Base-by-base conservation (phyloP, 176 grass and related monocot species). In the Thinopyrum elongatum region DNA sequence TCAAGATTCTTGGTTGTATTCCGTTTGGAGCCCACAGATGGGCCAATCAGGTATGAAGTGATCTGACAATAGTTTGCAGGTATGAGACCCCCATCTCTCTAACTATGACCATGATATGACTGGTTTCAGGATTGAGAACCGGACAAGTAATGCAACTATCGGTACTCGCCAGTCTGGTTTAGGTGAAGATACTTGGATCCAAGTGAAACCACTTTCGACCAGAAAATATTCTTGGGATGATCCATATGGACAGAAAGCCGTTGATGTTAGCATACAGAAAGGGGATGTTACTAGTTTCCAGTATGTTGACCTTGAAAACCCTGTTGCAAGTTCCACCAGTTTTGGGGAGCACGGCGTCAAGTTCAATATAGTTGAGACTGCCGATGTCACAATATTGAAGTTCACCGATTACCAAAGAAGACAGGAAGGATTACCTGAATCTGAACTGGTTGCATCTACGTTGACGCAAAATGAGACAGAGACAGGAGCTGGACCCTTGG, bases 1-100 rank as follows among this genome's bases (percentile, higher is more conserved):
- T 98, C 96, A 80, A 94, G 96, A 49, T 98, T 95, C 82, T 77
- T 95, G 62, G 83, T 98, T 72, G 91, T 98, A 77, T 98, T 98
- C 47, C 86, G 93, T 85, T 74, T 94, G 78, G 96, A 78, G 29
- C 79, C 92, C 76, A 47, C 90, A 81, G 85, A 94, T 88, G 96
- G 92, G 41, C 93, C 96, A 53, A 90, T 95, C 76, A 98, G 93
- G 96, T 98, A 90, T 25, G 67, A 82, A 76, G 74, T 76, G 58
- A 83, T 89, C 34, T 38, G 84, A 49, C 89, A 67, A 70, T 62
- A 73, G n/a, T 78, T 75, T 90, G 22, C 16, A 78, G 33, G 16
- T 13, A 29, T 78, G 59, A 87, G 15, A 35, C 70, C 72, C 27
- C 13, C 9, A 3, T 89, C 80, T 41, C 55, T 47, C 53, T 63